Evolutionary conservation across 441 rosid species (phyloP), one percentile per base, ranked within the genome.

Genomic region (Erodium moschatum): DNA sequence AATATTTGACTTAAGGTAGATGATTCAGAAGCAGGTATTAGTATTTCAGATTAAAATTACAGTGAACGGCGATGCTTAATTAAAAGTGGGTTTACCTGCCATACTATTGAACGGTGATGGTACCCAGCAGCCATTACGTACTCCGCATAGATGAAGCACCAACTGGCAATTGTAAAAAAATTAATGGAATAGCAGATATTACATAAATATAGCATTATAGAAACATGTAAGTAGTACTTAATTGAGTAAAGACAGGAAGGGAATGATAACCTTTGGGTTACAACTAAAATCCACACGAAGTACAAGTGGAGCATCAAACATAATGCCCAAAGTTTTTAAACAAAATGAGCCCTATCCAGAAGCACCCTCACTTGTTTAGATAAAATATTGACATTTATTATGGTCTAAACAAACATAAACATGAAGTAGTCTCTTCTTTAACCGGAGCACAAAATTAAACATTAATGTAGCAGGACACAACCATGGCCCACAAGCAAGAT

Each of bases 121-220:
- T 81, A 72, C 73, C 99, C 99, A 76, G 99, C 95, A 64, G 96
- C 99, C 99, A 95, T 92, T 60, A 95, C 99, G 69, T 95, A 92
- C 81, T 95, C 99, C 20, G 98, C 96, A 77, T 95, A 95, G 74
- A 95, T 95, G 76, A 95, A 95, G 78, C 92, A 98, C 99, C 99
- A 95, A 75, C 99, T 95, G 81, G 79, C 73, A 71, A 50, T 18
- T 71, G 56, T 64, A 38, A 61, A 54, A 52, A 67, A 68, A 66
- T 68, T 7, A 48, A 19, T 67, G 63, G 4, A 67, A 65, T 38
- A n/a, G 40, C 5, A 60, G 13, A 13, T 4, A 5, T 42, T 27
- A 15, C 24, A 11, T 35, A 35, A 35, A 35, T 35, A 35, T 35
- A 35, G 40, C 40, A 35, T 5, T 35, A 35, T 35, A n/a, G n/a